These are phyloP conservation scores for Echinochloa phyllopogon DNA, from an alignment of 176 grass and related monocot species.

Conservation along the genomic window DNA sequence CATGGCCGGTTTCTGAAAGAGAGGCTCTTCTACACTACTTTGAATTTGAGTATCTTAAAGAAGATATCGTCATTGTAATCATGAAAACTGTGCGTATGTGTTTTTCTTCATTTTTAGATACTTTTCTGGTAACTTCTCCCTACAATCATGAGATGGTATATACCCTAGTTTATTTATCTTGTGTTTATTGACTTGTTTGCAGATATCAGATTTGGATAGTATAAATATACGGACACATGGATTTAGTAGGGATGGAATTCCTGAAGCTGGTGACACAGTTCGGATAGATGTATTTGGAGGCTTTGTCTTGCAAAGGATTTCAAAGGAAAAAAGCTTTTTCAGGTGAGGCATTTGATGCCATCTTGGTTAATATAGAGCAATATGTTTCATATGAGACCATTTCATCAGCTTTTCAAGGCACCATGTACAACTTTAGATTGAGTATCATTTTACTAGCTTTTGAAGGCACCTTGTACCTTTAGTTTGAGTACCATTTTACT, in stretches of 20 bases:
- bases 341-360: slow-evolving; percentile 51
- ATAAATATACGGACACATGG: slow-evolving; percentile 71
- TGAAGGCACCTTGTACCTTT: slow-evolving; percentile 1
- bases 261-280: slow-evolving; percentile 76
- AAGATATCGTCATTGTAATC: slow-evolving; percentile 91
- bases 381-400: background rate
- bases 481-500: background rate
- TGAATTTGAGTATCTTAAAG: slow-evolving; percentile 86
- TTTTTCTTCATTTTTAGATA: slow-evolving; percentile 15
- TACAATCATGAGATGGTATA: background rate
- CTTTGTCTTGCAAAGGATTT: slow-evolving; percentile 86
- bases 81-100: slow-evolving; percentile 75
- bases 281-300: slow-evolving; percentile 91
- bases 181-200: slow-evolving; percentile 33
- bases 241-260: slow-evolving; percentile 71
- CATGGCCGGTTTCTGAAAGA: slow-evolving; percentile 96
- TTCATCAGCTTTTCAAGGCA: background rate
- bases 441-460: slow-evolving; percentile 1
- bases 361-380: slow-evolving; percentile 29
- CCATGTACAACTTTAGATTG: background rate
- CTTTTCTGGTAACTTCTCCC: slow-evolving; percentile 26
- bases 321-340: slow-evolving; percentile 73
- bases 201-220: slow-evolving; percentile 74
- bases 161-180: slow-evolving; percentile 35
- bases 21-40: slow-evolving; percentile 95